Evolutionary conservation across 2,329 filamentous ascomycete genomes (phyloP), one percentile per base, ranked within the genome.

Genomic region (Fusarium abutilonis): DNA sequence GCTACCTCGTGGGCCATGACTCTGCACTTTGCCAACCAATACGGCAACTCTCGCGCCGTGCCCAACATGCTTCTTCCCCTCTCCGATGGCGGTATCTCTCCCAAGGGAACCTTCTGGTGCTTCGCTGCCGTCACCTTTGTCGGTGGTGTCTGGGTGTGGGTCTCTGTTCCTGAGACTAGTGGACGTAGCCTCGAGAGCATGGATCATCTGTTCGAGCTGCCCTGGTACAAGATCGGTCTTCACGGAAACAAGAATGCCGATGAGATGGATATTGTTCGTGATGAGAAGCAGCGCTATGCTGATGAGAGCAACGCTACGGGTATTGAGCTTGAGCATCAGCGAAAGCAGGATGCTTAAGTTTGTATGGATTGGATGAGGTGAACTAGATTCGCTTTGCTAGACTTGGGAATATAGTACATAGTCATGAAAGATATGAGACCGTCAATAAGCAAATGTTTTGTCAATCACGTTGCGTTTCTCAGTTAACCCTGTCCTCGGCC

Each of bases 1-100:
- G 86, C 87, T 17, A 89, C 88, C 1, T 89, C 86, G 0, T 81
- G 90, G 70, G 86, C 88, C 42, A 93, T 93, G 90, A 90, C 86
- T 1, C 83, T 92, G 56, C 90, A 93, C 75, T 93, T 93, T 71
- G 87, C 84, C 57, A 91, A 91, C 74, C 89, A 92, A 75, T 93
- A 91, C 72, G 90, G 89, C 23, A 92, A 91, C 77, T 83, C 86
- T 1, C 87, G 90, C 32, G 89, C 90, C 0, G 87, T 92, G 0
- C 90, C 90, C 1, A 85, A 86, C 64, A 91, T 93, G 89, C 83
- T 93, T 40, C 79, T 93, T 1, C 63, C 77, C 9, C 52, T 60
- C 0, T 15, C 58, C 1, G 31, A 78, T 1, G 82, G 82, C 3
- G 83, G 83, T 2, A 82, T 86, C 58, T 79, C 74, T 11, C 80